Percentiles rank a stretch among this genome's conserved stretches.
Evolutionary conservation across 2,329 filamentous ascomycete species (phyloP).

Genomic region (Pseudogymnoascus sp.): DNA sequence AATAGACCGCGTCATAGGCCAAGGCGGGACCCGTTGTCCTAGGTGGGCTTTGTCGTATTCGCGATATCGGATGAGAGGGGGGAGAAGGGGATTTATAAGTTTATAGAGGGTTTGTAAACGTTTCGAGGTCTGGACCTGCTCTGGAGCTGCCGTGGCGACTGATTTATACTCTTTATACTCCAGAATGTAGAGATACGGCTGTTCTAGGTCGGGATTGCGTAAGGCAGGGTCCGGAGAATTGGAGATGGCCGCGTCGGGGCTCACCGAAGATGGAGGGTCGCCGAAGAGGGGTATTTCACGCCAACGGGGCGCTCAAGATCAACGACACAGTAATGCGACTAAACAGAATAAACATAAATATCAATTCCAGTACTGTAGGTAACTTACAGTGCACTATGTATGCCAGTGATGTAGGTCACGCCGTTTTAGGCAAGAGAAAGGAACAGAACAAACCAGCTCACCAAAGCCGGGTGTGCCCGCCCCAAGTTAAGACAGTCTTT

Average conservation of each 20-base stretch:
- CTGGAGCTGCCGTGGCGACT: background rate
- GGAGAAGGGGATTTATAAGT: background rate
- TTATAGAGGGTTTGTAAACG: background rate
- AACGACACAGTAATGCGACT: background rate
- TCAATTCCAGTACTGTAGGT: background rate
- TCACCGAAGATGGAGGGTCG: background rate
- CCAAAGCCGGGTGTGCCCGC: background rate
- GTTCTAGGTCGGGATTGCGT: background rate
- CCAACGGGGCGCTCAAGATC: background rate
- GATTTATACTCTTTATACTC: background rate
- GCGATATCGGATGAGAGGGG: background rate
- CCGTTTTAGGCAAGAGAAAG: constrained; percentile 1
- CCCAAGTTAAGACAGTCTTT: background rate
- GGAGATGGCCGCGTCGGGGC: background rate
- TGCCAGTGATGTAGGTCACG: background rate
- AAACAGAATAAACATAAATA: background rate
- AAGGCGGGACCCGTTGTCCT: background rate
- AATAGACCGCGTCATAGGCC: background rate
- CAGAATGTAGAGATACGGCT: background rate
- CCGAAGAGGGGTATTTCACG: background rate
- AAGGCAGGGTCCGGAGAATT: background rate
- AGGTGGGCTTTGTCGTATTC: background rate
- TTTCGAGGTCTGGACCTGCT: background rate
- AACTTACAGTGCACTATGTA: background rate
- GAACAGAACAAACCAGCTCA: background rate